These are phyloP conservation scores for Phialophora verrucosa DNA, from an alignment of 2,329 filamentous ascomycete species.

Conservation along the genomic window DNA sequence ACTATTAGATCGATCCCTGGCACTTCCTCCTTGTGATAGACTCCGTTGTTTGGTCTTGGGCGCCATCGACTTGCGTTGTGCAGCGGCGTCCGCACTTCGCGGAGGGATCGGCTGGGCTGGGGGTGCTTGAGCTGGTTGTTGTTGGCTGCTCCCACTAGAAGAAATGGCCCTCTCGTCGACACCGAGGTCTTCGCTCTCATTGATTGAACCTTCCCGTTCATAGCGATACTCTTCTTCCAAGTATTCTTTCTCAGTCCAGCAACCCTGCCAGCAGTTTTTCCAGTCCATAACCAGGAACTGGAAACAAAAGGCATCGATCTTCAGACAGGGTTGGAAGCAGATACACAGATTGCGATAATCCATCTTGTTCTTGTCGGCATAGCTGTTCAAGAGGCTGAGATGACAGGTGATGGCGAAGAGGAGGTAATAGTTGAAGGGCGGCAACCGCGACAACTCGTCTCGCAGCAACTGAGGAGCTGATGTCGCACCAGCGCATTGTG, in stretches of 20 bases:
- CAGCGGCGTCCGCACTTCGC: conserved; percentile 30
- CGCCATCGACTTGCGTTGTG: conserved; percentile 28
- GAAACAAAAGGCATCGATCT: conserved; percentile 93
- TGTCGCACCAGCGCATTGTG: conserved; percentile 78
- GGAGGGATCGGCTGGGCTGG: conserved; percentile 19
- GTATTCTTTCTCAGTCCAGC: conserved; percentile 83
- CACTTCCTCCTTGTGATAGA: conserved; percentile 32
- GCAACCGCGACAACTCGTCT: conserved; percentile 90
- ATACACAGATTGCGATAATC: conserved; percentile 94
- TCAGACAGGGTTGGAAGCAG: conserved; percentile 96
- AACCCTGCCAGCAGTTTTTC: conserved; percentile 96
- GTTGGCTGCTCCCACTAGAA: conserved; percentile 69
- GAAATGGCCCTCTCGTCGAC: conserved; percentile 65
- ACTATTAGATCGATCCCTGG: conserved; percentile 30
- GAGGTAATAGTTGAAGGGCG: conserved; percentile 96
- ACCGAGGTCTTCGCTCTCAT: conserved; percentile 37
- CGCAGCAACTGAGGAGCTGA: conserved; percentile 83
- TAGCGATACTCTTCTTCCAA: conserved; percentile 61
- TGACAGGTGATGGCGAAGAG: conserved; percentile 97
- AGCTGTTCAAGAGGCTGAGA: conserved; percentile 85
- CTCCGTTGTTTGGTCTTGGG: conserved; percentile 37
- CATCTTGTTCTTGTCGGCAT: conserved; percentile 98
- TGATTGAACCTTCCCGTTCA: conserved; percentile 41
- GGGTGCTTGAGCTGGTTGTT: conserved; percentile 31
- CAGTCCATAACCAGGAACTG: conserved; percentile 94